phyloP scores from a whole-genome alignment of 192 early-diverging fungal genomes.

The Diversispora eburnea region DNA sequence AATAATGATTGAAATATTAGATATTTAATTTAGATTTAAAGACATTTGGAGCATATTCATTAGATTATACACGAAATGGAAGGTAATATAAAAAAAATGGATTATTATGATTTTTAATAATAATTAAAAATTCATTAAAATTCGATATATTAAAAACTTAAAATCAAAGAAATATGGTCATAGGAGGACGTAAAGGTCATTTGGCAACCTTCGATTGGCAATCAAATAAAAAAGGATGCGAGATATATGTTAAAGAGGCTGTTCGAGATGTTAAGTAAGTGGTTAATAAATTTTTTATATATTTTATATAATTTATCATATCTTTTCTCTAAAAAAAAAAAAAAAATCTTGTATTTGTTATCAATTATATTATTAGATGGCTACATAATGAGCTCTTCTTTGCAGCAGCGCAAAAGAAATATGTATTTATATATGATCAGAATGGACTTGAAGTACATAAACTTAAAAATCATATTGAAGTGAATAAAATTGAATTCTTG shows the following conservation, averaged over 20 bases:
- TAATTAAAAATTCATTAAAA: neutral
- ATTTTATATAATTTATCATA: neutral
- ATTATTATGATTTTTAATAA: conserved; percentile 10
- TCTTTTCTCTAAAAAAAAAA: neutral
- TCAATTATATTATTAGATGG: conserved; percentile 53
- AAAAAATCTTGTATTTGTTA: neutral
- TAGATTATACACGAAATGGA: conserved; percentile 91
- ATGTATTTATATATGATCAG: conserved; percentile 92
- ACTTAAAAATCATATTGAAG: conserved; percentile 76
- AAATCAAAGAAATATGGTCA: conserved; percentile 49
- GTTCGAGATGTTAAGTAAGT: conserved; percentile 80
- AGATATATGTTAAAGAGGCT: conserved; percentile 85
- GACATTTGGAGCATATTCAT: conserved; percentile 83
- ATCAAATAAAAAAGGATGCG: conserved; percentile 66
- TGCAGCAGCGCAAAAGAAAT: conserved; percentile 94
- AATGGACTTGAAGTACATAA: conserved; percentile 88
- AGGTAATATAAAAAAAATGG: neutral
- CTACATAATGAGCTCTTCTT: conserved; percentile 93
- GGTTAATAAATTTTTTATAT: neutral
- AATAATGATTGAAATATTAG: conserved; percentile 23
- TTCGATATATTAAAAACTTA: neutral
- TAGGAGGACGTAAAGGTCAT: conserved; percentile 83
- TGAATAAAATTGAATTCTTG: conserved; percentile 82
- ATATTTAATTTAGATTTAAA: conserved; percentile 74
- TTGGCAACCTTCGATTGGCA: conserved; percentile 92